A percentile compares a stretch with the other conserved stretches of the same genome.
These are phyloP conservation scores for Tetracladium setigerum DNA, from an alignment of 495 filamentous ascomycete species.

Conservation along the genomic window DNA sequence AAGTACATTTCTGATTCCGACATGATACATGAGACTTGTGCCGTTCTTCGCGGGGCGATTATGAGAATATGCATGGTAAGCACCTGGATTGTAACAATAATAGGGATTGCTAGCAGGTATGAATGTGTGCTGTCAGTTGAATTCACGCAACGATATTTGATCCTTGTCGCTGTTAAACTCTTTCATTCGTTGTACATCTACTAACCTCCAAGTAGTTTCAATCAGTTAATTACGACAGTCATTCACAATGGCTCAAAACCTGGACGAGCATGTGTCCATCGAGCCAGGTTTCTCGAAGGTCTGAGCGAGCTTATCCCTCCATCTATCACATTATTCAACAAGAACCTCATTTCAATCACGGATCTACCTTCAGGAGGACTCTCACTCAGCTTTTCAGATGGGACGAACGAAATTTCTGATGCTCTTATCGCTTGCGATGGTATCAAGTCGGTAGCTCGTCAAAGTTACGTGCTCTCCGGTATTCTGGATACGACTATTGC, in stretches of 20 bases:
- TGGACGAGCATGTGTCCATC: not conserved
- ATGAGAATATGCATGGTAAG: too few species aligned
- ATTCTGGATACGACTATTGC: conserved; percentile 15
- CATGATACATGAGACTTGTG: too few species aligned
- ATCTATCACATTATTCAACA: conserved; percentile 10
- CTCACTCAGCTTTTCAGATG: conserved; percentile 26
- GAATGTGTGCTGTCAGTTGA: too few species aligned
- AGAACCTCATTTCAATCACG: conserved; percentile 7
- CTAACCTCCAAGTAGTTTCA: not conserved
- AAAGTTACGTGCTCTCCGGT: conserved; percentile 18
- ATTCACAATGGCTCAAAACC: not conserved
- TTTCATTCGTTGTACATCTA: not conserved
- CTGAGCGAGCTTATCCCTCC: conserved; percentile 13
- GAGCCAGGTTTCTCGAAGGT: conserved; percentile 19
- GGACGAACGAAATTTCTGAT: conserved; percentile 35
- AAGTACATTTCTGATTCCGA: too few species aligned
- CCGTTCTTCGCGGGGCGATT: too few species aligned
- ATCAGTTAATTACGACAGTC: conserved; percentile 5
- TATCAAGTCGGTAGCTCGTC: conserved; percentile 40
- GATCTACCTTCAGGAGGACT: conserved; percentile 33
- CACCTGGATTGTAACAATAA: too few species aligned
- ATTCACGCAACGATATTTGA: too few species aligned
- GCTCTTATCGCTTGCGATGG: conserved; percentile 55
- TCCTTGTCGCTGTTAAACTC: too few species aligned
- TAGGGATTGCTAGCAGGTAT: too few species aligned